A percentile compares a stretch with the other conserved stretches of the same genome.
These are phyloP conservation scores for Tephrocybe sp. DNA, from an alignment of 768 basidiomycete genomes.

Conservation along the genomic window DNA sequence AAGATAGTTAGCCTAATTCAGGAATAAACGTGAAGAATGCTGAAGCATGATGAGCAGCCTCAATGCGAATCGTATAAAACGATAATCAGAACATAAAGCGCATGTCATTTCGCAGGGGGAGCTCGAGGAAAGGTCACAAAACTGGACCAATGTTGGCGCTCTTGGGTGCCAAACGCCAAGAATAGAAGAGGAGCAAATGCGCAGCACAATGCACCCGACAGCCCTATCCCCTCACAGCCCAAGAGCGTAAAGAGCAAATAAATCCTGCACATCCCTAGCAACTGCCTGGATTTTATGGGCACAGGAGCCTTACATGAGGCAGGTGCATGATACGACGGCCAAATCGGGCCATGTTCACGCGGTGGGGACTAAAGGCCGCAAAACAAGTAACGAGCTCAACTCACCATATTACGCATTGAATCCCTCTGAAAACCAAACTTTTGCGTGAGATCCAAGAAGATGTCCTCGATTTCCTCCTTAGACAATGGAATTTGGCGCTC, in stretches of 20 bases:
- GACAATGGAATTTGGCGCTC: conserved; percentile 95
- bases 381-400: conserved; percentile 13
- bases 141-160: background rate
- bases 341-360: conserved; percentile 11
- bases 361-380: conserved; percentile 10
- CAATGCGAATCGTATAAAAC: background rate
- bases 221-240: background rate
- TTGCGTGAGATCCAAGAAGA: conserved; percentile 94
- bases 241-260: background rate
- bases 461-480: conserved; percentile 99
- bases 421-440: conserved; percentile 98
- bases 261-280: background rate
- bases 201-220: background rate
- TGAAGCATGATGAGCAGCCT: too few relatives aligned
- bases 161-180: background rate
- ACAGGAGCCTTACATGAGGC: background rate
- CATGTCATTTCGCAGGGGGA: background rate
- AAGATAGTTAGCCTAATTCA: conserved; percentile 4
- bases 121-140: background rate
- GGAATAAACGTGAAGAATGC: too few relatives aligned
- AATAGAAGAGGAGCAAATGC: conserved; percentile 8
- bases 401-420: conserved; percentile 93
- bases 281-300: background rate
- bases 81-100: background rate
- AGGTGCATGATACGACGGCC: conserved; percentile 7